Evolutionary conservation across 257 asterid species (phyloP), one percentile per base, ranked within the genome.

Genomic region (Fraxinus excelsior): DNA sequence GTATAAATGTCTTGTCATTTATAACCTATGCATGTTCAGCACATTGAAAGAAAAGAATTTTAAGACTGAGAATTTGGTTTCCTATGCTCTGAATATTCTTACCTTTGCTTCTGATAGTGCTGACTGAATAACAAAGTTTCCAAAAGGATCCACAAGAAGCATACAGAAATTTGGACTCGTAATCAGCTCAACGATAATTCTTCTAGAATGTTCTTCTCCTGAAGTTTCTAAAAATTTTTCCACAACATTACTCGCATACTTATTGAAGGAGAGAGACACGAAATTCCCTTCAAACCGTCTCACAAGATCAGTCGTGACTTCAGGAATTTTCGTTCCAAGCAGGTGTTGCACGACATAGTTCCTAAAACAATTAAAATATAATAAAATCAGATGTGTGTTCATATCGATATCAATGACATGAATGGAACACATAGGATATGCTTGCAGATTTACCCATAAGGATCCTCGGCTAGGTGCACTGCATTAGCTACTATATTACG

Each of bases 331-430:
- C 84, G 81, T 53, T 7, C 86, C 93, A 32, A 92, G 82, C 74
- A 92, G 84, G 77, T 86, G 88, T 84, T 94, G 98, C 81, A 92
- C 89, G 77, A 94, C 98, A 56, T 92, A 94, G 86, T 94, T 94
- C 51, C 98, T 94, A 64, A 2, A 80, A 35, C 62, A 12, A 76
- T 78, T 74, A 42, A 81, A 71, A 71, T 29, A n/a, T 56, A 71
- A 25, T 3, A 23, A 62, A 62, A 62, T 62, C 68, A 62, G 62
- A 71, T 12, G 34, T 51, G 75, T 16, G 71, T 72, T 21, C 34
- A 29, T 42, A 69, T 19, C 19, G 64, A 62, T 26, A 23, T 3
- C 35, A 25, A 62, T 26, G 18, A 62, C 74, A 64, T 38, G 42
- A 4, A 73, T 21, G 4, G 49, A 74, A 74, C 37, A 70, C 72